Base-by-base conservation (phyloP, 1,284 basidiomycete species). In the Gymnopus androsaceus region DNA sequence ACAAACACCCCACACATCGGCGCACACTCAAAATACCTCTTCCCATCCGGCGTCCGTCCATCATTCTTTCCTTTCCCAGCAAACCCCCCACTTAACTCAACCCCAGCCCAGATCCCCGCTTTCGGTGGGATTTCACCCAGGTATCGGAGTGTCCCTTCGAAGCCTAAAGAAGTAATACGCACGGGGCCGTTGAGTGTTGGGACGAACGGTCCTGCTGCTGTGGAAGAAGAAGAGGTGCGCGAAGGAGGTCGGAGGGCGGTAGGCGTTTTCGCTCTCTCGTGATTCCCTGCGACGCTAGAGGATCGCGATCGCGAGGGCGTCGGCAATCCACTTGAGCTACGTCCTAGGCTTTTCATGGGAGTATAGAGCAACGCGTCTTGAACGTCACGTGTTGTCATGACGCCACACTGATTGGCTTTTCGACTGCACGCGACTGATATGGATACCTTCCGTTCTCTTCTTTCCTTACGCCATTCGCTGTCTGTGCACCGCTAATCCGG, bases 21-120 rank as follows among this genome's bases (percentile, higher is more conserved):
- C 25, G 90, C 83, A 69, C 95, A 98, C 0, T 77, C 69, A 67
- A 99, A 99, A 72, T 99, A 98, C 66, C 82, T 85, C 44, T 86
- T 84, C 40, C 94, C 88, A 27, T 57, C 48, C 33, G 52, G 37
- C 9, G 40, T 94, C 42, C 84, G 84, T 19, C 96, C 96, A 66
- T 98, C 86, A 66, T 99, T 99, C 76, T 98, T 98, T 2, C 96
- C 96, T 68, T 91, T 91, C n/a, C 96, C 95, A 14, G 79, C 72
- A 67, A 93, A 95, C 1, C 89, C 90, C 36, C 87, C 88, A 61
- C 82, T 76, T n/a, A 98, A 78, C 70, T 96, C 92, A 15, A 98
- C 91, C 28, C 94, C 94, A 25, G 92, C 94, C 90, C 91, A 98
- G 14, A 86, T 73, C 4, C 94, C 95, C 4, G 83, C 79, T 70